Base-by-base conservation (phyloP, 805 yeast species). In the Lachancea quebecensis region DNA sequence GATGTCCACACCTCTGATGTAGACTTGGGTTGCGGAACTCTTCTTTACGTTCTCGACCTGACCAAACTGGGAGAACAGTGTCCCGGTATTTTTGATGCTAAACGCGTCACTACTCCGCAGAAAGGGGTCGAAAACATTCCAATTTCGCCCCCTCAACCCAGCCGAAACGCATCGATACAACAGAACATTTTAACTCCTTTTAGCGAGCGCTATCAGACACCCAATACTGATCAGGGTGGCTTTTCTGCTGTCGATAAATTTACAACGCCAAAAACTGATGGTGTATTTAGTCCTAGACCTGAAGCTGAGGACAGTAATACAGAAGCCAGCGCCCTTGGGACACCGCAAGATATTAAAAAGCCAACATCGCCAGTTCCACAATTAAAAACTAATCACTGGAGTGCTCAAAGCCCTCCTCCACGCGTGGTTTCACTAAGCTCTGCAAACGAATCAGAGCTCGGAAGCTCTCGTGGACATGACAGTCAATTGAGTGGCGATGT, bases 21-120 rank as follows among this genome's bases (percentile, higher is more conserved):
- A 9, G 77, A 69, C 50, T 73, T 77, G 55, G 78, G 77, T 44
- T 72, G 59, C 51, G 86, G 83, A 41, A 79, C 80, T 34, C 72
- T 75, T 66, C 71, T 85, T 15, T 84, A 75, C 55, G 77, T 79
- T 31, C 72, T 86, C 45, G 91, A 87, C 52, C 66, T 80, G 17
- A 46, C 65, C 1, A 56, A 56, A 28, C 45, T 70, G 42, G 54
- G 55, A 15, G 60, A 58, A 18, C 41, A 74, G 16, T 66, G 71
- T 21, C 67, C 74, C 0, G 71, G 68, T 1, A 56, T 70, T 31
- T 60, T 53, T 65, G 63, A 67, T 61, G 50, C 71, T 55, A 61
- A 71, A 54, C 58, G 68, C 59, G 42, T 48, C 15, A 46, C 53
- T 43, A 44, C 42, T 27, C 46, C 46, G 25, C 42, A 52, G 40